phyloP scores from a whole-genome alignment of 805 yeast species.

The Sugiyamaella floridensis region DNA sequence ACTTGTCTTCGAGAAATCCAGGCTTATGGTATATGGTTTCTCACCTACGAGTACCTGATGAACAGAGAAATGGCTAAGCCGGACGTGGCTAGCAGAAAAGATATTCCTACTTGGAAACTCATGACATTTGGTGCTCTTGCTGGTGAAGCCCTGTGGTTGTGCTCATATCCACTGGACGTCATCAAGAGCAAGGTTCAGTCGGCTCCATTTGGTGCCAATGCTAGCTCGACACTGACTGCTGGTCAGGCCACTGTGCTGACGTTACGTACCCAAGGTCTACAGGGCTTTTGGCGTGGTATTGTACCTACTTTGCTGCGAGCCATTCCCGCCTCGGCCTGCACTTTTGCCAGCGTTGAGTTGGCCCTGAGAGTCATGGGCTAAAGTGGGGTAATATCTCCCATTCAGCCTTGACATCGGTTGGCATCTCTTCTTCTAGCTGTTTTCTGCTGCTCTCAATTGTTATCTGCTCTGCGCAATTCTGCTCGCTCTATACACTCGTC shows the following conservation, averaged over 20 bases:
- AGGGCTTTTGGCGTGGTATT: slow-evolving; percentile 52
- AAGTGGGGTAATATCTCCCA: neutral
- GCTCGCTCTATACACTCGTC: too few relatives aligned
- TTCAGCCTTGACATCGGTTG: neutral
- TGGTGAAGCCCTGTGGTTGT: slow-evolving; percentile 67
- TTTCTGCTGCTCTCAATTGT: too few relatives aligned
- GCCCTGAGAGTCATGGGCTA: slow-evolving; percentile 43
- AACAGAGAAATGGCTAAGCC: slow-evolving; percentile 15
- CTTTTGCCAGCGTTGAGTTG: slow-evolving; percentile 69
- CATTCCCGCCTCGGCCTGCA: slow-evolving; percentile 66
- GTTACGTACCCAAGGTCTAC: slow-evolving; percentile 35
- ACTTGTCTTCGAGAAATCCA: slow-evolving; percentile 57
- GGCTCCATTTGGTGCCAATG: slow-evolving; percentile 39
- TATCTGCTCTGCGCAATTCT: too few relatives aligned
- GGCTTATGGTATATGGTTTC: slow-evolving; percentile 71
- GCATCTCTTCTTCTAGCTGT: too few relatives aligned
- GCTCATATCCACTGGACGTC: slow-evolving; percentile 61
- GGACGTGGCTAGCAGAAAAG: slow-evolving; percentile 33
- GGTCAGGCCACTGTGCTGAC: slow-evolving; percentile 41
- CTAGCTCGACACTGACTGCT: slow-evolving; percentile 3
- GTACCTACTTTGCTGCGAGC: slow-evolving; percentile 52
- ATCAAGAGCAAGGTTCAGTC: slow-evolving; percentile 55
- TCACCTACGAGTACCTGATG: slow-evolving; percentile 55
- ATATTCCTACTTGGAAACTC: slow-evolving; percentile 49
- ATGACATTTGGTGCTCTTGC: slow-evolving; percentile 55